These are phyloP conservation scores for Chrysoporthe cubensis DNA, from an alignment of 2,329 filamentous ascomycete species.

Conservation along the genomic window DNA sequence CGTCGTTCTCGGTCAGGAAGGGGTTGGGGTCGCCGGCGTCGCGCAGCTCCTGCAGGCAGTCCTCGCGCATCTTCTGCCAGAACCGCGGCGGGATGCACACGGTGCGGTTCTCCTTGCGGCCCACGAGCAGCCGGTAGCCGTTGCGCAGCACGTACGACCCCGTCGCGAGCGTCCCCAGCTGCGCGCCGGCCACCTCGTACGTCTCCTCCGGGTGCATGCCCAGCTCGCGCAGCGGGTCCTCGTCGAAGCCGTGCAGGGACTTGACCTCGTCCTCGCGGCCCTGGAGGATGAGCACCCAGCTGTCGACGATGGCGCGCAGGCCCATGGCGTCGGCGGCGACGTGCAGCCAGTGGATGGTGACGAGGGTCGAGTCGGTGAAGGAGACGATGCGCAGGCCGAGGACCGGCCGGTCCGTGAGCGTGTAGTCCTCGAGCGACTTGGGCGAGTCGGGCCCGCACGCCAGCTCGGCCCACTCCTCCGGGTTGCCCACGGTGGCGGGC, in stretches of 20 bases:
- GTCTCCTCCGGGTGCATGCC: constrained; percentile 34
- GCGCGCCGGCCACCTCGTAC: constrained; percentile 31
- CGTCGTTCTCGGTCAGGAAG: constrained; percentile 44
- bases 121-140: constrained; percentile 34
- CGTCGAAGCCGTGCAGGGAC: constrained; percentile 33
- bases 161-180: constrained; percentile 32
- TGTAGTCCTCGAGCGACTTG: constrained; percentile 40
- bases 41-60: constrained; percentile 35
- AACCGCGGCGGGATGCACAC: constrained; percentile 42
- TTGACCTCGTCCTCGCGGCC: constrained; percentile 42
- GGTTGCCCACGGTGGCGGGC: constrained; percentile 36
- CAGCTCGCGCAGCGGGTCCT: constrained; percentile 40
- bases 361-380: constrained; percentile 48
- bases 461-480: constrained; percentile 33
- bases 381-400: constrained; percentile 48
- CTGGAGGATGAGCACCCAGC: constrained; percentile 46
- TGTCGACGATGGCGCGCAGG: constrained; percentile 41
- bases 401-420: constrained; percentile 44
- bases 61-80: constrained; percentile 34
- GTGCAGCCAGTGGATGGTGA: constrained; percentile 48
- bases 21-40: constrained; percentile 25
- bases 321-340: constrained; percentile 48
- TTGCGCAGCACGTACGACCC: constrained; percentile 36
- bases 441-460: constrained; percentile 32
- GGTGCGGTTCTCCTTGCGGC: constrained; percentile 40